Evolutionary conservation across 2,329 filamentous ascomycete genomes (phyloP), one percentile per base, ranked within the genome.

Genomic region (Penicillium sp.): DNA sequence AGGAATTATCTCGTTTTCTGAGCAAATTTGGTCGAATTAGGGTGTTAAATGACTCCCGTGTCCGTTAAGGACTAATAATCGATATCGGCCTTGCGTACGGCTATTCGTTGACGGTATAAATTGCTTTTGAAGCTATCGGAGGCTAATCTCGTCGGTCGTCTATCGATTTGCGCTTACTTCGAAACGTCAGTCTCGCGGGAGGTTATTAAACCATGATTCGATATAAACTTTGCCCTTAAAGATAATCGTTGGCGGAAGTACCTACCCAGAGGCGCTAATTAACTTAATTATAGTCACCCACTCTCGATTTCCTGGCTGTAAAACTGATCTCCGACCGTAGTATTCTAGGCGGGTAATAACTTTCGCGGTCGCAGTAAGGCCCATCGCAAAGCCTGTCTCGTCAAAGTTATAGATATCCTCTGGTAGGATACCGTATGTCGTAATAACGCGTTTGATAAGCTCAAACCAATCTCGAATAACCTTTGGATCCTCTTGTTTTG

Each of bases 261-360:
- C 31, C 13, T 4, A 38, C 8, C 31, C 31, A 9, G 20, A 36
- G 16, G 44, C 14, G 16, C 31, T 47, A 10, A 24, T 31, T 36
- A 4, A 46, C 6, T 47, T 9, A 27, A 47, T 41, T 3, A 16
- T 3, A 24, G 38, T 48, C 3, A 48, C 36, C 38, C 5, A 48
- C 6, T 48, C 46, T n/a, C 35, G 35, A 31, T 40, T 47, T 10
- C 44, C 36, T 38, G 22, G 40, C 24, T 49, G n/a, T 49, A 44
- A 40, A 44, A 44, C 13, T 10, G 2, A 14, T 4, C 47, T 16
- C 40, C 2, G 4, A 31, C 40, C 10, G 22, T 49, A 49, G 20
- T 24, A 49, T 39, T 39, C 8, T 22, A 14, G 16, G 5, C 9
- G 8, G 3, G 13, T 33, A 20, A 50, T 31, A 1, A 50, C 41